Conservation (phyloP, 208 protist species). For the Trichomonas vaginalis region DNA sequence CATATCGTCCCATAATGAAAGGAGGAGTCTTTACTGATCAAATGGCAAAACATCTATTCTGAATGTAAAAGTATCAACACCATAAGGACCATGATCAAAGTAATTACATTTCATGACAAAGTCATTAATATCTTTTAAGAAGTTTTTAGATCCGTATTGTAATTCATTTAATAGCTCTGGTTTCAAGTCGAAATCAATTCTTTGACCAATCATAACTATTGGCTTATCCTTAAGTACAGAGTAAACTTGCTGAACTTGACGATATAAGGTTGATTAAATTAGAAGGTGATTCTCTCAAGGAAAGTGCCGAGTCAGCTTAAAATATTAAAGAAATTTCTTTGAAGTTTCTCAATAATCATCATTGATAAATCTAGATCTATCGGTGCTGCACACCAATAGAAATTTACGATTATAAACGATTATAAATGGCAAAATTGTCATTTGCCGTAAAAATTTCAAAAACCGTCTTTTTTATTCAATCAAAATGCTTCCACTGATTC, state of each 20-base stretch:
- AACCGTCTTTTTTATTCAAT: too few relatives aligned
- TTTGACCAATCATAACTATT: background rate
- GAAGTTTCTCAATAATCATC: too few relatives aligned
- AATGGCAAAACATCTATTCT: background rate
- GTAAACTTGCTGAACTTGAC: background rate
- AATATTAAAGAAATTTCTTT: too few relatives aligned
- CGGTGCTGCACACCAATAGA: too few relatives aligned
- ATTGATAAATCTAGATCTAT: too few relatives aligned
- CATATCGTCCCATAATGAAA: conserved; percentile 4
- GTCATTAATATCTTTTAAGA: background rate
- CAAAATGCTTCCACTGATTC: too few relatives aligned
- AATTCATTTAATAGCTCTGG: background rate
- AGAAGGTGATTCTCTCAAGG: too few relatives aligned
- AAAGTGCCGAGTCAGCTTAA: too few relatives aligned
- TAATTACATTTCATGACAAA: background rate
- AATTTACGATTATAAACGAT: too few relatives aligned
- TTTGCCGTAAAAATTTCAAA: too few relatives aligned
- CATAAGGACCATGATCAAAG: background rate
- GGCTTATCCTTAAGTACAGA: background rate
- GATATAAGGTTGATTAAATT: too few relatives aligned
- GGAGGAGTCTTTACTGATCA: background rate
- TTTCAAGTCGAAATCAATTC: conserved; percentile 7
- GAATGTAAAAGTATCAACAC: background rate
- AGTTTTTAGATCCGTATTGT: background rate
- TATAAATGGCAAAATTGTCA: too few relatives aligned